Evolutionary conservation across 2,329 filamentous ascomycete species (phyloP).

Genomic region (Colletotrichum tabaci): DNA sequence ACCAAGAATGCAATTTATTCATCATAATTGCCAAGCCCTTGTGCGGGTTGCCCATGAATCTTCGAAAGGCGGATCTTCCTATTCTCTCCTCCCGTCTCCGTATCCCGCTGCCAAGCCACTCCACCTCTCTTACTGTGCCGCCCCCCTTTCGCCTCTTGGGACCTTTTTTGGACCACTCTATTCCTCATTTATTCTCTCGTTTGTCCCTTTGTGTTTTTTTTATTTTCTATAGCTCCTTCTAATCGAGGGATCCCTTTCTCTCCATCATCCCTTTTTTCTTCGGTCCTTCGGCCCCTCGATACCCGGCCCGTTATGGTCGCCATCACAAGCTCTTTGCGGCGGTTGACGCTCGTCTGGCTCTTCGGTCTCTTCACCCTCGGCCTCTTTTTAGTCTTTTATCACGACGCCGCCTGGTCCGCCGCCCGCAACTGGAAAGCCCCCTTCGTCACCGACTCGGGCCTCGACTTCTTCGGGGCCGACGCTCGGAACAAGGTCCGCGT

Average conservation of each 20-base stretch:
- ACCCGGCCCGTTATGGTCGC: not conserved
- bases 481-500: conserved; percentile 41
- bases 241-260: not conserved
- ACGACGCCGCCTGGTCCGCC: conserved; percentile 6
- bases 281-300: not conserved
- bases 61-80: not conserved
- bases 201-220: not conserved
- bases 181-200: not conserved
- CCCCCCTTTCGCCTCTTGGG: not conserved
- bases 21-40: not conserved
- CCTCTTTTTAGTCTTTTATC: conserved; percentile 11
- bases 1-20: not conserved
- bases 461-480: not conserved
- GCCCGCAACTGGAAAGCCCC: conserved; percentile 44
- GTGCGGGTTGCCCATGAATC: not conserved
- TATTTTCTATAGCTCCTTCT: not conserved
- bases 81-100: not conserved
- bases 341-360: conserved; percentile 3
- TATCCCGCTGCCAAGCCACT: not conserved
- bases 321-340: not conserved
- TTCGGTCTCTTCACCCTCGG: conserved; percentile 15
- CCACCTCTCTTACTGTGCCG: not conserved
- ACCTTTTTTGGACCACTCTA: not conserved
- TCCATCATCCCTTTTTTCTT: not conserved
- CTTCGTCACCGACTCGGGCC: conserved; percentile 44